Conservation (phyloP, 805 yeast species). For the Zygosaccharomyces bisporus region DNA sequence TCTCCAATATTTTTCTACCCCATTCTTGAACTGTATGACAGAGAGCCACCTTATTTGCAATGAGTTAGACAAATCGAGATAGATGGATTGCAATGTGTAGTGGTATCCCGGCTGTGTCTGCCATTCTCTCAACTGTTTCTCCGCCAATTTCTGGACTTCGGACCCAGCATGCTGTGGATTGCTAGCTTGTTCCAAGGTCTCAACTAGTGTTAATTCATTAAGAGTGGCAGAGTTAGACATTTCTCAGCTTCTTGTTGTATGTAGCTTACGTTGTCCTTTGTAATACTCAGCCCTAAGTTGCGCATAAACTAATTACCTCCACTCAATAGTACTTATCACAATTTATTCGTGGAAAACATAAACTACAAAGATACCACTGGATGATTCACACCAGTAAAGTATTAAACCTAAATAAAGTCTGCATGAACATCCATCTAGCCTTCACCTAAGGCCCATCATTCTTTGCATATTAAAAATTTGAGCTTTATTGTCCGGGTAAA, state of each 20-base stretch:
- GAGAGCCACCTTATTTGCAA: conserved; percentile 81
- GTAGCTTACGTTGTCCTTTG: background rate
- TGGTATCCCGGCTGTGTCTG: conserved; percentile 60
- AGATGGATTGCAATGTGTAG: conserved; percentile 53
- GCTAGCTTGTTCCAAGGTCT: conserved; percentile 48
- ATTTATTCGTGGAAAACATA: background rate
- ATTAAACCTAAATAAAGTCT: too few relatives aligned
- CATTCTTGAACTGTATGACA: conserved; percentile 82
- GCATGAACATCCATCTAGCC: too few relatives aligned
- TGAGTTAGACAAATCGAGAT: conserved; percentile 54
- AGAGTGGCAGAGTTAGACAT: conserved; percentile 16
- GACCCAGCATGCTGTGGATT: conserved; percentile 46
- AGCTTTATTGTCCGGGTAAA: conserved; percentile 13
- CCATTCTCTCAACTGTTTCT: conserved; percentile 66
- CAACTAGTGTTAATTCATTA: conserved; percentile 33
- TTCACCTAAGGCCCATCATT: background rate
- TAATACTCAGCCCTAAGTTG: background rate
- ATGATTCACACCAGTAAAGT: background rate
- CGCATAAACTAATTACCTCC: background rate
- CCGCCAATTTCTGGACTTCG: conserved; percentile 58
- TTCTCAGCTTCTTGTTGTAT: background rate
- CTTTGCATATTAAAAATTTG: conserved; percentile 5
- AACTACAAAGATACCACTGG: background rate
- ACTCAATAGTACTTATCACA: background rate
- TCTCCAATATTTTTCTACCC: conserved; percentile 83